These are phyloP conservation scores for Botrytis fabae DNA, from an alignment of 2,329 filamentous ascomycete species.

Conservation along the genomic window DNA sequence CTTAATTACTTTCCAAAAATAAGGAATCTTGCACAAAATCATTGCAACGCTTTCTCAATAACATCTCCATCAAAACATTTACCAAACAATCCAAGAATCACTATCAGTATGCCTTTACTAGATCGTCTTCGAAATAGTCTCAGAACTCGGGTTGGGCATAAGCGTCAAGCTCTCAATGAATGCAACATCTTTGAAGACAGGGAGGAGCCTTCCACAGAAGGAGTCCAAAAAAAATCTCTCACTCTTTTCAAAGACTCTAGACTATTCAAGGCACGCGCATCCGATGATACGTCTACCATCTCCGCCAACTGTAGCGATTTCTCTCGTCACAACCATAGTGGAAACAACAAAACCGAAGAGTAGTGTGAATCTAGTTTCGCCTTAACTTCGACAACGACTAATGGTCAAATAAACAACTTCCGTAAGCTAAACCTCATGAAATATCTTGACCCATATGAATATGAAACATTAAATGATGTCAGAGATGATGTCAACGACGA, in stretches of 20 bases:
- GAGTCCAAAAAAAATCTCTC: not conserved
- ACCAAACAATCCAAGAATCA: not conserved
- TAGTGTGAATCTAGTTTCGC: too few relatives aligned
- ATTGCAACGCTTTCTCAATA: not conserved
- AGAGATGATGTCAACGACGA: not conserved
- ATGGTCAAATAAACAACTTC: too few relatives aligned
- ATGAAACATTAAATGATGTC: not conserved
- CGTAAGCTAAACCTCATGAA: too few relatives aligned
- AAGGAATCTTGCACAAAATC: not conserved
- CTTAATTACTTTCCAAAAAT: not conserved
- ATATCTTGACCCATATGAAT: too few relatives aligned
- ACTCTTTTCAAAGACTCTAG: accelerated
- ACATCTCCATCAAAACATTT: not conserved
- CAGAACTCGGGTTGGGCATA: not conserved
- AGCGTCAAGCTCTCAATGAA: not conserved
- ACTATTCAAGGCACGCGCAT: not conserved
- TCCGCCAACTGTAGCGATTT: too few relatives aligned
- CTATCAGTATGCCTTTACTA: not conserved
- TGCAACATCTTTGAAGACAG: not conserved
- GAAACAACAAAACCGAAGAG: too few relatives aligned
- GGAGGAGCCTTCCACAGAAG: not conserved
- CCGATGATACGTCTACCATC: too few relatives aligned
- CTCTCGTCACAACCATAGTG: too few relatives aligned
- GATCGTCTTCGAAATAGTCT: not conserved
- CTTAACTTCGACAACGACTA: too few relatives aligned